A percentile compares a stretch with the other conserved stretches of the same genome.
phyloP scores from a whole-genome alignment of 495 filamentous ascomycete species.

The Aspergillus heteromorphus region DNA sequence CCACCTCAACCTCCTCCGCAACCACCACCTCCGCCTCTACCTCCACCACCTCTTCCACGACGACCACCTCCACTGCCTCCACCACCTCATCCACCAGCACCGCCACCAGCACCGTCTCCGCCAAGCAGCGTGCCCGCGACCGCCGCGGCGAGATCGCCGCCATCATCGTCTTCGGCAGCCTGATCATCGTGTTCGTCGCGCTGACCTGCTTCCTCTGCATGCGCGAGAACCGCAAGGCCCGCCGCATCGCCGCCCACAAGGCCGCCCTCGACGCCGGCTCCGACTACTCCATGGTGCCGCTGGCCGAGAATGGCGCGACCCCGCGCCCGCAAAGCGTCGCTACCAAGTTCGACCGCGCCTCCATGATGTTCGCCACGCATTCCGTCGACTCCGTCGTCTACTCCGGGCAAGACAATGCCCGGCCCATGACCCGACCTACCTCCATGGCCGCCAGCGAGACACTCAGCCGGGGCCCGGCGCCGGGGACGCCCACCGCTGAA shows the following conservation, averaged over 20 bases:
- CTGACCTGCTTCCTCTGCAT: slow-evolving; percentile 10
- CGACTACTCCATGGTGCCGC: slow-evolving; percentile 1
- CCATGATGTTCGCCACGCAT: slow-evolving; percentile 7
- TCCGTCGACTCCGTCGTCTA: background rate
- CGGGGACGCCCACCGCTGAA: background rate
- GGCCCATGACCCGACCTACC: background rate
- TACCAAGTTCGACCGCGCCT: slow-evolving; percentile 4
- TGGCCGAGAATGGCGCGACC: background rate
- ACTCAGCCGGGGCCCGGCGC: background rate
- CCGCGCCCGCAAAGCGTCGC: background rate
- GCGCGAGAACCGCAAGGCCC: slow-evolving; percentile 6
- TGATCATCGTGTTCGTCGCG: slow-evolving; percentile 15
- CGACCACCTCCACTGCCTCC: slow-evolving; percentile 1
- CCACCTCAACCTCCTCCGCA: background rate
- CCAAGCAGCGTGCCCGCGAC: slow-evolving; percentile 7
- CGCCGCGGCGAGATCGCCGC: slow-evolving; percentile 14
- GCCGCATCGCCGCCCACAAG: slow-evolving; percentile 9
- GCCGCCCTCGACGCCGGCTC: background rate
- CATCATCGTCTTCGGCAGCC: slow-evolving; percentile 6
- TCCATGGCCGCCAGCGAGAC: background rate
- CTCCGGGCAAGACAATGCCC: too few relatives aligned
- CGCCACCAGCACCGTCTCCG: slow-evolving; percentile 8
- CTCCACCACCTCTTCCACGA: slow-evolving; percentile 1
- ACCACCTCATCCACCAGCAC: slow-evolving; percentile 8
- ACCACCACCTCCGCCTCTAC: slow-evolving; percentile 3